Conservation (phyloP, 2,329 filamentous ascomycete species). For the Fusarium sp. region DNA sequence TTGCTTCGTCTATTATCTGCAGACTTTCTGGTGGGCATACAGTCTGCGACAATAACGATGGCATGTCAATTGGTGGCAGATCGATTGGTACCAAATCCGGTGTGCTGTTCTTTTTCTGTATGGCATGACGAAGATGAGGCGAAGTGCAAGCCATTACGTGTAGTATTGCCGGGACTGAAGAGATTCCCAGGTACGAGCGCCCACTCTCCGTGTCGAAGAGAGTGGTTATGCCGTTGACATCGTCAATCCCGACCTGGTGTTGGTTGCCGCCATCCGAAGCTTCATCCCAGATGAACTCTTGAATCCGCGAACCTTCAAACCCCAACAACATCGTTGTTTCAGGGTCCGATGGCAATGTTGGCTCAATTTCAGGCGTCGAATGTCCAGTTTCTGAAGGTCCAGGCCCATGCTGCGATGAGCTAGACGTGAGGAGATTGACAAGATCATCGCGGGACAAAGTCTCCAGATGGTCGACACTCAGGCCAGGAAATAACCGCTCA, state of each 20-base stretch:
- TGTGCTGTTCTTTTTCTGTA: background rate
- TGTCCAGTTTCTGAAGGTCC: background rate
- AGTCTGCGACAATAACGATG: background rate
- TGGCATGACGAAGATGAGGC: slow-evolving; percentile 43
- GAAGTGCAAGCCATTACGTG: slow-evolving; percentile 63
- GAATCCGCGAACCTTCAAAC: background rate
- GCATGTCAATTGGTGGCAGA: background rate
- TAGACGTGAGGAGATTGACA: background rate
- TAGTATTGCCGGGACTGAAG: slow-evolving; percentile 56
- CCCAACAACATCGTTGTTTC: background rate
- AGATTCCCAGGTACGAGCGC: slow-evolving; percentile 74
- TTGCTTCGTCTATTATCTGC: background rate
- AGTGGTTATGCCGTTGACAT: slow-evolving; percentile 59
- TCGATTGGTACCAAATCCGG: too few species aligned
- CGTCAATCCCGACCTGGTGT: slow-evolving; percentile 5
- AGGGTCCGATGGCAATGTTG: background rate
- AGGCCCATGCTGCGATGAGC: background rate
- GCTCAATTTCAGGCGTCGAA: background rate
- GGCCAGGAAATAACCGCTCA: background rate
- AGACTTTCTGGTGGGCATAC: background rate
- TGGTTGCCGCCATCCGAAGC: slow-evolving; percentile 2
- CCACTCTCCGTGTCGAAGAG: slow-evolving; percentile 63
- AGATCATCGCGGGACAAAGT: background rate
- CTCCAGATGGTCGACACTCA: background rate
- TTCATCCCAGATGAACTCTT: slow-evolving; percentile 21